Percentiles rank a stretch among this genome's conserved stretches.
These are phyloP conservation scores for Pichia gijzeniarum DNA, from an alignment of 805 yeast species.

Conservation along the genomic window DNA sequence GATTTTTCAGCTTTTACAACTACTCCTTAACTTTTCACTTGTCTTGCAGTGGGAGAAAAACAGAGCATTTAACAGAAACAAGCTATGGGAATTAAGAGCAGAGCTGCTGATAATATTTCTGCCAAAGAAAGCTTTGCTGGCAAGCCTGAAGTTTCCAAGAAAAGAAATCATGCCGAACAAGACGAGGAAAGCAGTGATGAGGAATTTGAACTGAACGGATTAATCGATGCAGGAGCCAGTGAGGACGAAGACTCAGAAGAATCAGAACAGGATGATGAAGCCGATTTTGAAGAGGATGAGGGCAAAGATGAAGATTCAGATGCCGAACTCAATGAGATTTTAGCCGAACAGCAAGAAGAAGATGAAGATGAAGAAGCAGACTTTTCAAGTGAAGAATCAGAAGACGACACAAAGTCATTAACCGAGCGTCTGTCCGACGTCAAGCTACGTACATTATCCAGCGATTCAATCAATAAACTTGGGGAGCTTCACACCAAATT, in stretches of 20 bases:
- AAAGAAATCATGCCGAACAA: conserved; percentile 20
- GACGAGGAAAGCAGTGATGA: conserved; percentile 18
- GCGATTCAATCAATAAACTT: conserved; percentile 28
- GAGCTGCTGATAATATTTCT: too few species aligned
- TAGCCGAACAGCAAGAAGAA: conserved; percentile 39
- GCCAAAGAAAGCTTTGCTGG: conserved; percentile 14
- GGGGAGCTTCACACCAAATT: conserved; percentile 40
- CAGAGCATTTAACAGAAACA: too few species aligned
- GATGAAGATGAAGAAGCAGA: conserved; percentile 38
- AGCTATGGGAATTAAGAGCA: too few species aligned
- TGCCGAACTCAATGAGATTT: conserved; percentile 54
- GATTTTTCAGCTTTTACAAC: neutral
- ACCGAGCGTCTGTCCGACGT: conserved; percentile 51
- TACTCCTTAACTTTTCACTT: too few species aligned
- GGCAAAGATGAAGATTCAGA: conserved; percentile 45
- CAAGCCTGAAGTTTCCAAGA: conserved; percentile 9
- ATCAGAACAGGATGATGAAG: conserved; percentile 20
- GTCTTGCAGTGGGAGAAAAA: too few species aligned
- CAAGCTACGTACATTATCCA: conserved; percentile 44
- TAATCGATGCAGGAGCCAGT: conserved; percentile 38
- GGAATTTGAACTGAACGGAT: conserved; percentile 29
- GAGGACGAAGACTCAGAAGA: conserved; percentile 28
- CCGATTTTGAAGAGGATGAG: conserved; percentile 16
- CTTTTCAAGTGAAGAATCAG: conserved; percentile 39
- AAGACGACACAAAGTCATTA: conserved; percentile 38